These are phyloP conservation scores for Poronia punctata DNA, from an alignment of 495 filamentous ascomycete genomes.

Conservation along the genomic window DNA sequence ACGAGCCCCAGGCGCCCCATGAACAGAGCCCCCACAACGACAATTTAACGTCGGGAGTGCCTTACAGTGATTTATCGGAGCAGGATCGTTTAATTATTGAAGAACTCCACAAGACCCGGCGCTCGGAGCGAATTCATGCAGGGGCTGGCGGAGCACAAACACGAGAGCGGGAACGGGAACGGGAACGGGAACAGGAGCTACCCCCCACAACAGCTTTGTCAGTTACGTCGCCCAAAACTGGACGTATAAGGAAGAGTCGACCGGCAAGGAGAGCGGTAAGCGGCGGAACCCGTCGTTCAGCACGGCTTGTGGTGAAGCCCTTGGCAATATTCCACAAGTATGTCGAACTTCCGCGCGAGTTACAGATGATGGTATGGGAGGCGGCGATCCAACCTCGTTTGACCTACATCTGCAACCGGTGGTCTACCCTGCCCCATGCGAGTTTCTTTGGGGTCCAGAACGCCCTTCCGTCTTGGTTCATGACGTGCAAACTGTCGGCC, in stretches of 20 bases:
- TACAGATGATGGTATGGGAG: conserved; percentile 26
- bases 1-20: too few relatives aligned
- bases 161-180: too few relatives aligned
- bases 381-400: conserved; percentile 18
- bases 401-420: conserved; percentile 21
- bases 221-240: not conserved
- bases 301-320: conserved; percentile 19
- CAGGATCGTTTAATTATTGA: too few relatives aligned
- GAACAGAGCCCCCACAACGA: too few relatives aligned
- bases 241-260: conserved; percentile 2
- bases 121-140: too few relatives aligned
- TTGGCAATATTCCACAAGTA: conserved; percentile 19
- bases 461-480: conserved; percentile 18
- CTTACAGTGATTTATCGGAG: too few relatives aligned
- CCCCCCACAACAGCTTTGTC: conserved; percentile 4
- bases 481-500: conserved; percentile 10
- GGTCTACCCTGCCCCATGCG: conserved; percentile 1
- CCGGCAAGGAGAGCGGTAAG: not conserved
- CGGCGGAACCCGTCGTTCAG: conserved; percentile 13
- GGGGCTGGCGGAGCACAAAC: too few relatives aligned
- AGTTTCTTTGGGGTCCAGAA: conserved; percentile 13
- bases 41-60: too few relatives aligned
- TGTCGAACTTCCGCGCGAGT: conserved; percentile 14
- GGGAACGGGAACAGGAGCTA: not conserved
- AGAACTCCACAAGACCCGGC: too few relatives aligned